phyloP scores from a whole-genome alignment of 257 asterid species.

The Nyctanthes arbortristis region DNA sequence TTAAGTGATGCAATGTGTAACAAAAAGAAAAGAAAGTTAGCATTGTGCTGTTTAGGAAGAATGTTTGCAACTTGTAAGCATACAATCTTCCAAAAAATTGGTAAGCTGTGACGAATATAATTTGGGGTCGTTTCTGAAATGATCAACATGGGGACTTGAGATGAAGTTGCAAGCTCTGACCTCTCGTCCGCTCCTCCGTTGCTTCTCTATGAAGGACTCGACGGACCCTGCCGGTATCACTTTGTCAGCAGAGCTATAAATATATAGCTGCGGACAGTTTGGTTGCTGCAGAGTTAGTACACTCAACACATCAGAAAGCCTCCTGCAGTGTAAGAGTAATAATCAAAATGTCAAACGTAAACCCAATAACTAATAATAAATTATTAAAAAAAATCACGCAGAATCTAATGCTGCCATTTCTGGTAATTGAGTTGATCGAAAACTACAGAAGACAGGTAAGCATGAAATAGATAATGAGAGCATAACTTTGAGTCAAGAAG shows the following conservation, averaged over 20 bases:
- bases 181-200: slow-evolving; percentile 62
- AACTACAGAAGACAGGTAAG: neutral
- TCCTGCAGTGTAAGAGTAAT: slow-evolving; percentile 42
- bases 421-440: neutral
- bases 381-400: neutral
- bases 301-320: slow-evolving; percentile 70
- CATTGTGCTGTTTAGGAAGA: slow-evolving; percentile 42
- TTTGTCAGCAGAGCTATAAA: slow-evolving; percentile 91
- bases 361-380: neutral
- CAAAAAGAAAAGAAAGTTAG: slow-evolving; percentile 29
- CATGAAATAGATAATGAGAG: neutral
- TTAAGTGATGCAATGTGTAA: neutral
- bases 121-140: slow-evolving; percentile 74
- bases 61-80: slow-evolving; percentile 49
- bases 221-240: slow-evolving; percentile 80
- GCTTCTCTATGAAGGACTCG: slow-evolving; percentile 84
- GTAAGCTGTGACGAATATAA: slow-evolving; percentile 86
- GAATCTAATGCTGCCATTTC: too few relatives aligned
- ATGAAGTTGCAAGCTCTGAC: slow-evolving; percentile 86
- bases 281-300: slow-evolving; percentile 74
- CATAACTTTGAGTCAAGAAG: neutral
- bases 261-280: slow-evolving; percentile 84
- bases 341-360: neutral
- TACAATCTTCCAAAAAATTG: slow-evolving; percentile 72
- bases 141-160: slow-evolving; percentile 91